A percentile compares a stretch with the other conserved stretches of the same genome.
These are phyloP conservation scores for Elsinoe necatrix DNA, from an alignment of 2,329 filamentous ascomycete species.

Conservation along the genomic window DNA sequence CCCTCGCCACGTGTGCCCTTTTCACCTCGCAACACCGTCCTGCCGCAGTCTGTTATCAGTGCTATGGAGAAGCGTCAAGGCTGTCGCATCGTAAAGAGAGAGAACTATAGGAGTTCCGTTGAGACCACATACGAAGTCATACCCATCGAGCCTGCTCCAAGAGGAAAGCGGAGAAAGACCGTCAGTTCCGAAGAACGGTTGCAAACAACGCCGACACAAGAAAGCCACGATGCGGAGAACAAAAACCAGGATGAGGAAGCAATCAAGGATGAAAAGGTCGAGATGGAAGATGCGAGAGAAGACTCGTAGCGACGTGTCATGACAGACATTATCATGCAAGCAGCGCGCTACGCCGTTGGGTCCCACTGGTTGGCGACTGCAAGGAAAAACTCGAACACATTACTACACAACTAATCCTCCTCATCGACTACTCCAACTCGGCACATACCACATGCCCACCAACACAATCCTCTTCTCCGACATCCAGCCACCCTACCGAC, in stretches of 20 bases:
- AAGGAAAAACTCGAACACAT: constrained; percentile 13
- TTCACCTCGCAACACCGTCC: constrained; percentile 63
- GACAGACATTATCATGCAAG: too few species aligned
- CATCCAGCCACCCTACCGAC: neutral
- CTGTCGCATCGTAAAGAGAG: constrained; percentile 59
- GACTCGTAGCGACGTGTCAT: too few species aligned
- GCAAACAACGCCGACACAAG: constrained; percentile 14
- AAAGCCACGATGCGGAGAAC: constrained; percentile 16
- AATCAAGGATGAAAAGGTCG: constrained; percentile 19
- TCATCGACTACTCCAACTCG: neutral
- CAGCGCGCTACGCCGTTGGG: too few species aligned
- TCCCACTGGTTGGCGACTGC: too few species aligned
- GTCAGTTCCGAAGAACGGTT: constrained; percentile 21
- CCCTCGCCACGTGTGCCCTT: constrained; percentile 28
- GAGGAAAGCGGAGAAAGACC: constrained; percentile 81
- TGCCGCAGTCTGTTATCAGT: neutral
- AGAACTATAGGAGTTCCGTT: constrained; percentile 89
- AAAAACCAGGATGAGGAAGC: neutral
- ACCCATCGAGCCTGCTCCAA: constrained; percentile 74
- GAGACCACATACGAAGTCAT: constrained; percentile 53
- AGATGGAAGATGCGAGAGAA: constrained; percentile 17
- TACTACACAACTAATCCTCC: neutral
- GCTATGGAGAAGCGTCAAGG: constrained; percentile 21
- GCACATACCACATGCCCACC: neutral
- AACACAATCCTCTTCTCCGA: neutral